Evolutionary conservation across 805 yeast species (phyloP), one percentile per base, ranked within the genome.

Genomic region (Wickerhamiella musiphila): DNA sequence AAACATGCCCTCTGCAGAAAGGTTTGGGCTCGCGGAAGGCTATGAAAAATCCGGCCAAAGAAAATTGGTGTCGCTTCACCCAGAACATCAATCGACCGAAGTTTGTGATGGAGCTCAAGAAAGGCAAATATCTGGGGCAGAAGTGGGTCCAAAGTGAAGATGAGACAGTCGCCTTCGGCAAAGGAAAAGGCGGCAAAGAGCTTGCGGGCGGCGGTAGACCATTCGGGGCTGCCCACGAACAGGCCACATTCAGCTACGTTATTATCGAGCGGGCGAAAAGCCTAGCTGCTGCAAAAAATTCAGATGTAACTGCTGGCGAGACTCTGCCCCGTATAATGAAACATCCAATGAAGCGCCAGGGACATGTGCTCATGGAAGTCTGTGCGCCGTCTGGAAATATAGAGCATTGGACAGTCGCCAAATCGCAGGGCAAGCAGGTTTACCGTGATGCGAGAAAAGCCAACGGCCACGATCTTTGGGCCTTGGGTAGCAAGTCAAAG

Each of bases 361-460:
- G 83, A 3, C 92, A 83, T 55, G 90, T 86, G 12, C 59, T 70
- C 16, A 61, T 84, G 51, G 78, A 73, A 41, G 66, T 83, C 2
- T 82, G 94, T 59, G 70, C 81, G 1, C 68, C 84, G 1, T 64
- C 74, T 10, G 94, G 94, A 1, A 65, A 66, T 29, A 54, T 86
- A 26, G 95, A 86, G 54, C 71, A 73, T 37, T 83, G 95, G 94
- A 73, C 73, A 11, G 67, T 90, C 2, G 76, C 95, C 1, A 78
- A 74, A 49, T 72, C 92, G 13, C 62, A 68, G 34, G 78, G 81
- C 5, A 70, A 70, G 39, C 76, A 70, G 38, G 70, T 61, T 2
- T 90, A 81, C 44, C 92, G 79, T 47, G 96, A 90, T 57, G 94
- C 94, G 0, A 64, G 95, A 34, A 86, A 90, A 51, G 69, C 81